Evolutionary conservation across 2,329 filamentous ascomycete genomes (phyloP).

Genomic region (Botrytis fragariae): DNA sequence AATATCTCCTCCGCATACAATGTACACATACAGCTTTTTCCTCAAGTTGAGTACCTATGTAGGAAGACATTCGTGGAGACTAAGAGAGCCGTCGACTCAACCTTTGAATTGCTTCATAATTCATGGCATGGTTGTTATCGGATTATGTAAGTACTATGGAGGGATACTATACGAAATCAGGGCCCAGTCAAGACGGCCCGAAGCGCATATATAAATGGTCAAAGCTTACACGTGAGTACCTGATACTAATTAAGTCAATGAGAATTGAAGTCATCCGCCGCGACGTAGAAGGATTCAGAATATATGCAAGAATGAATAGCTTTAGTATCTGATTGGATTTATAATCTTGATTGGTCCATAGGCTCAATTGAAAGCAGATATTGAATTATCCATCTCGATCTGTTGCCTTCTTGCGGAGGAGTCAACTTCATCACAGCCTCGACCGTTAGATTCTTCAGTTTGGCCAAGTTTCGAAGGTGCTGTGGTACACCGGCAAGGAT

Average conservation of each 20-base stretch:
- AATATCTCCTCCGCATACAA: not conserved
- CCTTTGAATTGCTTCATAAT: not conserved
- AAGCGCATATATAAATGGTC: not conserved
- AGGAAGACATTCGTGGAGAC: not conserved
- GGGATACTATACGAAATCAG: not conserved
- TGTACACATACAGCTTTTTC: not conserved
- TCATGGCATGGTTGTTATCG: not conserved
- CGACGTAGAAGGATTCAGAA: not conserved
- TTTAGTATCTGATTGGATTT: not conserved
- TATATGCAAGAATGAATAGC: not conserved
- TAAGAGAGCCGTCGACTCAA: not conserved
- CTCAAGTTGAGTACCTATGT: not conserved
- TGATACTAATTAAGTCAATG: not conserved
- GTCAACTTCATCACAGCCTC: not conserved
- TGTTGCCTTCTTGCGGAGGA: not conserved
- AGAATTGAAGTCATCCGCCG: not conserved
- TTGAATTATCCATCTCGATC: not conserved
- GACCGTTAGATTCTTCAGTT: not conserved
- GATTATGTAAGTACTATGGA: not conserved
- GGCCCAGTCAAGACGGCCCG: constrained; percentile 2
- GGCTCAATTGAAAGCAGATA: not conserved
- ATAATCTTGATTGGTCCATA: not conserved
- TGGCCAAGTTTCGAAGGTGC: not conserved
- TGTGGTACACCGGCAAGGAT: not conserved
- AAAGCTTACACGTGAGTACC: not conserved